Evolutionary conservation across 2,329 filamentous ascomycete species (phyloP), one percentile per base, ranked within the genome.

Genomic region (Colletotrichum spinosum): DNA sequence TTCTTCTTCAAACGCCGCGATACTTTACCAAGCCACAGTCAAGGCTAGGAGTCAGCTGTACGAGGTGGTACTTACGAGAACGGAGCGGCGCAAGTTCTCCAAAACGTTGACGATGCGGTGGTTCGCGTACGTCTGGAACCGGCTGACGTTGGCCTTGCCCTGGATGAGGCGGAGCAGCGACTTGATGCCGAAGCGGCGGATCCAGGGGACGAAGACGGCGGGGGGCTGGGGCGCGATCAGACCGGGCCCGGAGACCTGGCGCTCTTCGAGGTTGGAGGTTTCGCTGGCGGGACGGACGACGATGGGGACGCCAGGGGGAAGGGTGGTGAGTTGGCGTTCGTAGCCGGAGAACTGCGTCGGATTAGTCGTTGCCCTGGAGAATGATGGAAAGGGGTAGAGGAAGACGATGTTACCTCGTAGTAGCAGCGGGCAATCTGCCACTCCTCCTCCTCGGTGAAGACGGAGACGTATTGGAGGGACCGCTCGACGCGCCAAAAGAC

Each of bases 71-170:
- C 44, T 54, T 4, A 50, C n/a, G 3, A 13, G 6, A 25, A 25
- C 15, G 35, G 62, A 41, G 6, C 0, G 12, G 4, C 44, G 56
- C 5, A 68, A 48, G 48, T 62, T 51, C 6, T 6, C 5, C 15
- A 68, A 12, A 8, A 62, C 57, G 4, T 60, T 60, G 34, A 34
- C 3, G 13, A 68, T 65, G 48, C 65, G 56, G 37, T 33, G 13
- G 51, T 62, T 60, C 35, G 61, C 61, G 38, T 68, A 68, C 6
- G 17, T 12, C 54, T 68, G 51, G 25, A 50, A 61, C 25, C n/a
- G 53, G 6, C 62, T 60, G 38, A 55, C 9, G 3, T 51, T 46
- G 3, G 56, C 52, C 41, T 60, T 55, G 13, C 8, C 38, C 5
- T n/a, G n/a, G 52, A 68, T 50, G 35, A 66, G 15, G 42, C 61